Conservation (phyloP, 116 monocot genomes). For the Cymodocea nodosa region DNA sequence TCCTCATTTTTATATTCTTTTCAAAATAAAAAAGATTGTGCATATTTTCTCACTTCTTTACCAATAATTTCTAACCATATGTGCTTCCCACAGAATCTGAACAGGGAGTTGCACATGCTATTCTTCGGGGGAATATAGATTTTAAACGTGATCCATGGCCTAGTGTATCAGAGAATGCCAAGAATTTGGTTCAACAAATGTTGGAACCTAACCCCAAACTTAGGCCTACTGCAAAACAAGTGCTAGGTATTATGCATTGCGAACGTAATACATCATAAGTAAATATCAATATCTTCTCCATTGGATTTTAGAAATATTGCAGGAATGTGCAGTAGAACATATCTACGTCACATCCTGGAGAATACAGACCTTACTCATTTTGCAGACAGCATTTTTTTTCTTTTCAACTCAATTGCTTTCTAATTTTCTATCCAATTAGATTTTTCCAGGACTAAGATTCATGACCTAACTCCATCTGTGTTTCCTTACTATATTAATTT, state of each 20-base stretch:
- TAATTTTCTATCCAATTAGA: no score
- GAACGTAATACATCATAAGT: not conserved
- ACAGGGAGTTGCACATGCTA: slow-evolving; percentile 61
- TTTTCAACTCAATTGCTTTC: no score
- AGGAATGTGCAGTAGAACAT: no score
- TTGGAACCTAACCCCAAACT: slow-evolving; percentile 47
- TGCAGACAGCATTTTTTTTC: no score
- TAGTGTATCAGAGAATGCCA: slow-evolving; percentile 50
- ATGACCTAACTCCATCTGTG: no score
- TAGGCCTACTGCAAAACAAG: slow-evolving; percentile 57
- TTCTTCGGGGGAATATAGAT: slow-evolving; percentile 51
- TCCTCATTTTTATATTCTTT: not conserved
- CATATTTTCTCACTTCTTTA: no score
- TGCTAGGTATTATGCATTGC: slow-evolving; percentile 32
- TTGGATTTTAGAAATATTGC: not conserved
- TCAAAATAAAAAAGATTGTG: not conserved
- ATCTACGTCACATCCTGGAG: no score
- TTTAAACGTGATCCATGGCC: slow-evolving; percentile 78
- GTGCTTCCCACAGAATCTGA: slow-evolving; percentile 46
- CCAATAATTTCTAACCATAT: not conserved
- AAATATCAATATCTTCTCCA: not conserved
- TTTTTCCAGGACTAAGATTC: no score
- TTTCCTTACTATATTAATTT: no score
- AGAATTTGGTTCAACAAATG: slow-evolving; percentile 53
- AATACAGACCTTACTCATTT: no score